These are phyloP conservation scores for Aquilaria agallochum DNA, from an alignment of 441 rosid genomes.

Conservation along the genomic window DNA sequence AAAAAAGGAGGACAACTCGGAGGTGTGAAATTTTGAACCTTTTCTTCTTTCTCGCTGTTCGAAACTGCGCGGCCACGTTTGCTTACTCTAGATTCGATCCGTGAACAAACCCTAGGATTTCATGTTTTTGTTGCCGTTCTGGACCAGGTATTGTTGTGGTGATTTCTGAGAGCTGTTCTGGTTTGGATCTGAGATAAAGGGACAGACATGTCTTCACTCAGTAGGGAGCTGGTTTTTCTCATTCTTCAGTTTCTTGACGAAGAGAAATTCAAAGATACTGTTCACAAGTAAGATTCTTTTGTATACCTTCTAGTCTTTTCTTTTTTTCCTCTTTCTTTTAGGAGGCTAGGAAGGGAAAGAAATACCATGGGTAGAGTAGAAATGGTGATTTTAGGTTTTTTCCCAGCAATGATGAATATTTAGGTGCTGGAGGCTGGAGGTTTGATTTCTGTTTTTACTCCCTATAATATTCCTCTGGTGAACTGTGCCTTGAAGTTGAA, in stretches of 20 bases:
- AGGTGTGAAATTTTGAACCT: neutral
- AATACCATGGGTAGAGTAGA: no score
- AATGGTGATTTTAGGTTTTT: no score
- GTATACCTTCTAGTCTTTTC: neutral
- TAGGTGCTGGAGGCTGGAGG: no score
- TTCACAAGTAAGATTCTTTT: constrained; percentile 39
- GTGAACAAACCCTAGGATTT: constrained; percentile 11
- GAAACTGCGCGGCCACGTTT: neutral
- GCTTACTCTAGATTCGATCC: neutral
- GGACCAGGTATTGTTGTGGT: neutral
- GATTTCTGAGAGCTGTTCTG: neutral
- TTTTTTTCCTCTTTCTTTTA: neutral
- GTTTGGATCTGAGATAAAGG: constrained; percentile 3
- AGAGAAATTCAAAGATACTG: constrained; percentile 55
- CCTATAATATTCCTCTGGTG: neutral
- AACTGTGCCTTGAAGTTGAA: neutral
- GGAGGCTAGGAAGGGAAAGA: no score
- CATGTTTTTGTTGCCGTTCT: neutral
- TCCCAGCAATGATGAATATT: no score
- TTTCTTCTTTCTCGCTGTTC: neutral
- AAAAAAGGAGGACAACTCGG: no score
- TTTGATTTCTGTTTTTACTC: neutral
- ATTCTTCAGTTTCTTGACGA: constrained; percentile 66
- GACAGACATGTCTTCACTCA: constrained; percentile 45
- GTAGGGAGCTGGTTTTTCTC: constrained; percentile 59